phyloP scores from a whole-genome alignment of 257 asterid genomes.

The Orobanche coerulescens region DNA sequence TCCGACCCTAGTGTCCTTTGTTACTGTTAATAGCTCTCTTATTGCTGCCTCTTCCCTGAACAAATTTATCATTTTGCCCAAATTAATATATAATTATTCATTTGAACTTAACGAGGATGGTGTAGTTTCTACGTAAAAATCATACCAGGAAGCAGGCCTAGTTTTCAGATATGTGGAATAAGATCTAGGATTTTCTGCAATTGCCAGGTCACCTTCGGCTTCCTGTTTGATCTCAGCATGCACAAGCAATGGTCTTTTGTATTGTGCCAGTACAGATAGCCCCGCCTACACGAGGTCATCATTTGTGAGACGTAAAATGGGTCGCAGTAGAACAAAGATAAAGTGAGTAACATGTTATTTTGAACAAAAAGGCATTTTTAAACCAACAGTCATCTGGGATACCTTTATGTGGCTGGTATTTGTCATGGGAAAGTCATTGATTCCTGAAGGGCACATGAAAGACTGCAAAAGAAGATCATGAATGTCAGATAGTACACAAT shows the following conservation, averaged over 20 bases:
- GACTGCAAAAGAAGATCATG: constrained; percentile 40
- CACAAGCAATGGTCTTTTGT: constrained; percentile 77
- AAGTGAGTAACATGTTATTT: background rate
- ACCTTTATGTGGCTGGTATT: constrained; percentile 85
- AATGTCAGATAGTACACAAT: constrained; percentile 6
- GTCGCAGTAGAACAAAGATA: no score
- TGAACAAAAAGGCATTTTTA: background rate
- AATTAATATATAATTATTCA: background rate
- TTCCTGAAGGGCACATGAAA: constrained; percentile 98
- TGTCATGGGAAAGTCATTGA: constrained; percentile 95
- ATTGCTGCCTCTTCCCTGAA: constrained; percentile 92
- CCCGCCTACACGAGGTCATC: constrained; percentile 49
- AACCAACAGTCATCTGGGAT: constrained; percentile 5
- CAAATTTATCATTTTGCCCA: background rate
- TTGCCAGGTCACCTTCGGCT: constrained; percentile 27
- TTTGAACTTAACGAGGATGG: background rate
- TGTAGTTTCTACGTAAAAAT: background rate
- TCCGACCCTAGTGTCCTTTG: constrained; percentile 60
- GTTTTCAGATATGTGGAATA: constrained; percentile 79
- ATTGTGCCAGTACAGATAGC: constrained; percentile 68
- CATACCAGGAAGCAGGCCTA: constrained; percentile 77
- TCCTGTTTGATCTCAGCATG: constrained; percentile 75
- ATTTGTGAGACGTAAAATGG: constrained; percentile 1
- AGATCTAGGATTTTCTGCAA: constrained; percentile 43
- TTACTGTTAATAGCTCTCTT: constrained; percentile 55